Evolutionary conservation across 2,329 filamentous ascomycete species (phyloP).

Genomic region (Tolypocladium tropicale): DNA sequence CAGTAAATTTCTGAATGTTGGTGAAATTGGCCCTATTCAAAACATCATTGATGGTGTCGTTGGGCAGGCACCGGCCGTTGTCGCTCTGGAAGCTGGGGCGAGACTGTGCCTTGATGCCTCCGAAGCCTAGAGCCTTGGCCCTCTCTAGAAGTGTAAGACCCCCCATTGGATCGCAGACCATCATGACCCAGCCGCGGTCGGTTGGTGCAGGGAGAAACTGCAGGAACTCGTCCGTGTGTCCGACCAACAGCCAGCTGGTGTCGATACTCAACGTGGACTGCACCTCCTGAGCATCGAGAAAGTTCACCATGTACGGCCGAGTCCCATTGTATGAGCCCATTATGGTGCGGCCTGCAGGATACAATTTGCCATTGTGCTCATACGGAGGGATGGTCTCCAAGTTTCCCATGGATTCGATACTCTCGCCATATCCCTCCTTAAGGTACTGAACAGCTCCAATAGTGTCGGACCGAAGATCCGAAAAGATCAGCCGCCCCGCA

Average conservation of each 20-base stretch:
- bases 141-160: slow-evolving; percentile 14
- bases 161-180: slow-evolving; percentile 10
- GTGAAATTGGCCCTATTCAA: not conserved
- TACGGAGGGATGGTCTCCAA: slow-evolving; percentile 27
- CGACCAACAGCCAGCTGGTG: slow-evolving; percentile 13
- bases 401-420: slow-evolving; percentile 18
- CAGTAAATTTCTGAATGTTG: slow-evolving; percentile 1
- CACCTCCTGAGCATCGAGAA: slow-evolving; percentile 20
- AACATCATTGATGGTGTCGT: slow-evolving; percentile 2
- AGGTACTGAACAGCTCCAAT: slow-evolving; percentile 20
- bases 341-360: slow-evolving; percentile 11
- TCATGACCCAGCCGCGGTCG: slow-evolving; percentile 14
- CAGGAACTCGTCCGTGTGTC: slow-evolving; percentile 17
- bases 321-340: slow-evolving; percentile 5
- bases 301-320: slow-evolving; percentile 11
- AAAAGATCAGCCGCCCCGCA: slow-evolving; percentile 21
- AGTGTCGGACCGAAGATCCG: slow-evolving; percentile 15
- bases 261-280: slow-evolving; percentile 23
- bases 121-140: slow-evolving; percentile 13
- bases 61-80: not conserved
- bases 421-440: not conserved
- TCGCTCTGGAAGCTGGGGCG: not conserved
- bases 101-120: slow-evolving; percentile 3
- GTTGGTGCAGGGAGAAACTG: slow-evolving; percentile 16
- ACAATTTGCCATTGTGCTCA: slow-evolving; percentile 8